Conservation (phyloP, 75 land plant species). For the Sequoiadendron giganteum region DNA sequence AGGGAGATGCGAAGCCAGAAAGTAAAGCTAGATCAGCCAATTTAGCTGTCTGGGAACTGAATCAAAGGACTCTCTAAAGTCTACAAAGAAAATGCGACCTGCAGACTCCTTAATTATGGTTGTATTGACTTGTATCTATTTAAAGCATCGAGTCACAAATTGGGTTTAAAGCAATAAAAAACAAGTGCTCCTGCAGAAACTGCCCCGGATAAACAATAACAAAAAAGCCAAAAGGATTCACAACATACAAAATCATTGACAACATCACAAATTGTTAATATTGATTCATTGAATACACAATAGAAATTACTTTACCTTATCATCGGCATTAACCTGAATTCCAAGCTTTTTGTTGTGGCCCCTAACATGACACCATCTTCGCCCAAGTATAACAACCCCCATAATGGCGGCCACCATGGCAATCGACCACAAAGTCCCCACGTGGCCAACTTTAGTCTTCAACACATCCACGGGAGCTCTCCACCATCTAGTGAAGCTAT, state of each 20-base stretch:
- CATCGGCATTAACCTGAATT: slow-evolving; percentile 37
- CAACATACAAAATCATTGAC: neutral
- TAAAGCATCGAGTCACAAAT: neutral
- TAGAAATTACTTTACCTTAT: slow-evolving; percentile 32
- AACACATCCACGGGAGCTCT: slow-evolving; percentile 38
- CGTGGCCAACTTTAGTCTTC: slow-evolving; percentile 25
- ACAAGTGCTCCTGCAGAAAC: no score
- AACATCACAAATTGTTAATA: neutral
- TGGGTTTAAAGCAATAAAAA: neutral
- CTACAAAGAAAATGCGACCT: neutral
- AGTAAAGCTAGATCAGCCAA: neutral
- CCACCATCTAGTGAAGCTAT: slow-evolving; percentile 34
- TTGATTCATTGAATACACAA: no score
- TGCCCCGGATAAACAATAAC: no score
- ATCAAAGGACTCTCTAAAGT: neutral
- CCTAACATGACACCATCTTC: slow-evolving; percentile 40
- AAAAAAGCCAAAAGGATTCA: neutral
- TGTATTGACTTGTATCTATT: neutral
- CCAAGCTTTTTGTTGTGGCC: slow-evolving; percentile 26
- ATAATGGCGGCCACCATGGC: slow-evolving; percentile 36
- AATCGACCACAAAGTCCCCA: slow-evolving; percentile 38
- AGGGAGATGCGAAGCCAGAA: no score
- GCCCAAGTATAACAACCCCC: slow-evolving; percentile 36
- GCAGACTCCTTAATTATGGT: neutral
- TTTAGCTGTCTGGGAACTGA: neutral